Evolutionary conservation across 768 basidiomycete species (phyloP).

Genomic region (Chiua virens): DNA sequence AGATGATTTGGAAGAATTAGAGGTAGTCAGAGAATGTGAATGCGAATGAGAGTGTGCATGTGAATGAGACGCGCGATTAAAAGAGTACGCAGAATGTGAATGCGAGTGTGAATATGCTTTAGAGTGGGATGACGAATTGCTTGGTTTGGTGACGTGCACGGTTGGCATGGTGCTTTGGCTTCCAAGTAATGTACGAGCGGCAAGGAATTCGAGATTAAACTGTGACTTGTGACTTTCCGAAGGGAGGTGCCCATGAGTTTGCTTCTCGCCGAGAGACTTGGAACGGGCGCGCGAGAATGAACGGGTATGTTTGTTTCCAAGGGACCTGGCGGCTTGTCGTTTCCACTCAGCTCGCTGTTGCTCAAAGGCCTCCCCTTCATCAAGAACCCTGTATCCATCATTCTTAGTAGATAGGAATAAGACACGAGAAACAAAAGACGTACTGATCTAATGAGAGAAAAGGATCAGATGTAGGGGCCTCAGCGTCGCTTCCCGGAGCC

Average conservation of each 20-base stretch:
- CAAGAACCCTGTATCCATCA: slow-evolving; percentile 58
- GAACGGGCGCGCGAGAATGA: slow-evolving; percentile 59
- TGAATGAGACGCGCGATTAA: slow-evolving; percentile 25
- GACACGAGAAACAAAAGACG: slow-evolving; percentile 13
- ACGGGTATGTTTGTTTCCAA: slow-evolving; percentile 64
- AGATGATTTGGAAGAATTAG: slow-evolving; percentile 34
- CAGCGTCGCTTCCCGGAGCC: slow-evolving; percentile 35
- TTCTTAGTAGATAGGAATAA: neutral
- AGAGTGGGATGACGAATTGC: slow-evolving; percentile 19
- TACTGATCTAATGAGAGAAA: slow-evolving; percentile 55
- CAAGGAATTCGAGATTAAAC: slow-evolving; percentile 53
- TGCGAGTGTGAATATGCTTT: slow-evolving; percentile 31
- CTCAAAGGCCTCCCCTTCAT: slow-evolving; percentile 61
- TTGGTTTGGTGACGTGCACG: slow-evolving; percentile 24
- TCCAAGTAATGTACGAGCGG: slow-evolving; percentile 66
- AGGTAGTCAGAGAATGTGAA: slow-evolving; percentile 36
- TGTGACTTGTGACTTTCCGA: slow-evolving; percentile 23
- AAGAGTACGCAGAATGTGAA: slow-evolving; percentile 22
- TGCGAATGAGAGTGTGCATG: slow-evolving; percentile 30
- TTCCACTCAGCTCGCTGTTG: slow-evolving; percentile 69
- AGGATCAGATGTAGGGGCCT: slow-evolving; percentile 57
- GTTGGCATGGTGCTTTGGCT: slow-evolving; percentile 56
- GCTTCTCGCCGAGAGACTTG: slow-evolving; percentile 27
- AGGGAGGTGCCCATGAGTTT: slow-evolving; percentile 14
- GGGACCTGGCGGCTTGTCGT: slow-evolving; percentile 56